phyloP scores from a whole-genome alignment of 257 asterid species.

The Scutellaria galericulata region DNA sequence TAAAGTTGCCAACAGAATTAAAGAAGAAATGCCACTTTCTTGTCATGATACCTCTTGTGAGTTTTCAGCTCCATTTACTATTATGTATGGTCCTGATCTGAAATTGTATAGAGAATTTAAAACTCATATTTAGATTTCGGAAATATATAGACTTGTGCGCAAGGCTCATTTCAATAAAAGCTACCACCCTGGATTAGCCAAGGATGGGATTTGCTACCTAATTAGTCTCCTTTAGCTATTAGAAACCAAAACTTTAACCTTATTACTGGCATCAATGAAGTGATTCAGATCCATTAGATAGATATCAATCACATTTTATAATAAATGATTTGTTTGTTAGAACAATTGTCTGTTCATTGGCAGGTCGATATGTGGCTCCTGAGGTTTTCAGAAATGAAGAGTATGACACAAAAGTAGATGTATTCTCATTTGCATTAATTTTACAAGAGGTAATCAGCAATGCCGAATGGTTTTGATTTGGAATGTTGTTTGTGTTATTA shows the following conservation, averaged over 20 bases:
- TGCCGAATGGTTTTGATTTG: conserved; percentile 10
- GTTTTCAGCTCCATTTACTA: conserved; percentile 38
- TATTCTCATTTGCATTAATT: conserved; percentile 90
- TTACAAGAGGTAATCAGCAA: conserved; percentile 77
- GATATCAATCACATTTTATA: neutral
- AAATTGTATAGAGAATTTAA: neutral
- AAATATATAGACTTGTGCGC: neutral
- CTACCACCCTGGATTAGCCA: neutral
- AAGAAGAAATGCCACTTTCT: conserved; percentile 66
- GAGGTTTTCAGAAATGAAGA: conserved; percentile 87
- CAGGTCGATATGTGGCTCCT: conserved; percentile 97
- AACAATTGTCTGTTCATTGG: conserved; percentile 31
- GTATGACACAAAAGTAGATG: conserved; percentile 95
- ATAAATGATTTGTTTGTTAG: neutral
- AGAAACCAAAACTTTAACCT: neutral
- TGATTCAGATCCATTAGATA: neutral
- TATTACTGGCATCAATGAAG: neutral
- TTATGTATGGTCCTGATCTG: conserved; percentile 5
- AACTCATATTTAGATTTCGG: neutral
- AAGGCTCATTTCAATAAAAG: neutral
- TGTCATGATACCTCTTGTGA: conserved; percentile 73
- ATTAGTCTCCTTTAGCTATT: neutral
- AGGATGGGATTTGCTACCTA: neutral
- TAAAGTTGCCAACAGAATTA: conserved; percentile 70
- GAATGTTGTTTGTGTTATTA: neutral